Base-by-base conservation (phyloP, 106 monocot genomes). In the Dioscorea zingiberensis region DNA sequence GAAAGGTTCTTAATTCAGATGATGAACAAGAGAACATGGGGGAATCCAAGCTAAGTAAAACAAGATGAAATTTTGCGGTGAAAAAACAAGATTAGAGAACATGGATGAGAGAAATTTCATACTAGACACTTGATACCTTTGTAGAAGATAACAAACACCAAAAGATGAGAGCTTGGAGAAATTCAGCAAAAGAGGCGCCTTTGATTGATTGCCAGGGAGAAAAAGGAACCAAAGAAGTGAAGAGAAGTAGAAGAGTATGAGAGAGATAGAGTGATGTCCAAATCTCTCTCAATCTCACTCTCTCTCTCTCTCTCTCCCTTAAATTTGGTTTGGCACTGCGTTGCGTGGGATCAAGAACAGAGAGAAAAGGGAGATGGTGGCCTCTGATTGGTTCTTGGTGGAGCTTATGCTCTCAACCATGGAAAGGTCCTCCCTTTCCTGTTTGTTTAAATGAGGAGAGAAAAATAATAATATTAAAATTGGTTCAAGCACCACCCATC, bases 361-460 rank as follows among this genome's bases (percentile, higher is more conserved):
- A 27, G 14, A 17, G 66, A 38, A 6, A 38, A 27, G 53, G 22
- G 53, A 66, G 49, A 48, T 67, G 67, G 2, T 54, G 67, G 17
- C 3, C 27, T 32, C 5, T 56, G 68, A 68, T 68, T 68, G 55
- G 68, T 19, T 18, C 3, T 55, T 55, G 55, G 68, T 68, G 68
- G 56, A 68, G 21, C 57, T 68, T 68, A 56, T 55, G 68, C 68
- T 56, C 28, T 55, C 55, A 55, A 54, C 32, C 54, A 68, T 21
- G 38, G 22, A 21, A 68, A 67, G 38, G 38, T 38, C 38, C 38
- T 38, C 38, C 38, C 38, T 38, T 38, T 38, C 38, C 38, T 38
- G 38, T 38, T 38, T 38, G 38, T 38, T 38, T 38, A 38, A 38
- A 2, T 38, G 38, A 6, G 10, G 6, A 38, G 30, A 38, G 10